Evolutionary conservation across 2,329 filamentous ascomycete genomes (phyloP), one percentile per base, ranked within the genome.

Genomic region (Ascochyta fabae): DNA sequence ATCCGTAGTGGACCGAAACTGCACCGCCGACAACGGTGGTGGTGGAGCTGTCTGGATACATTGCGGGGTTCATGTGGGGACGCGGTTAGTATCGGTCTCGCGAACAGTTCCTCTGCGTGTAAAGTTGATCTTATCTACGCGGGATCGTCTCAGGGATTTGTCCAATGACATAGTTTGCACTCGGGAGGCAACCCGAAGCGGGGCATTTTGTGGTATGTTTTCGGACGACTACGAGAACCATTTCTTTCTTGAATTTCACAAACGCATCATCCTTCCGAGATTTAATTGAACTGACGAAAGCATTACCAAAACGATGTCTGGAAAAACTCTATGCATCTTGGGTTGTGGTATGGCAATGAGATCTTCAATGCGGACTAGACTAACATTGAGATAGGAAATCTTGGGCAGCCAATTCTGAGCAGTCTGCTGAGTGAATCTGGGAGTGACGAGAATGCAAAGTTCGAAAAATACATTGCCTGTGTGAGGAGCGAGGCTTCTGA

Each of bases 401-500:
- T 78, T 31, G 75, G 75, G 27, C 72, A 68, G 2, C 70, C 76
- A 15, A 78, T 78, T 24, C 57, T 78, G 16, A 66, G 68, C 52
- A 72, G 72, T 23, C 51, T 78, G 19, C 46, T 76, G 35, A 63
- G 64, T 22, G 60, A 56, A n/a, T 24, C 59, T 43, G 36, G 51
- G 31, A 43, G 58, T 47, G 44, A 54, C 2, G 45, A 45, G 26
- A 34, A 53, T n/a, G 38, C 47, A n/a, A 53, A 47, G 6, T 77
- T 77, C 47, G 60, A 51, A 6, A 62, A 48, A 3, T 79, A 77
- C 60, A 75, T 77, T 39, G 79, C 78, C 26, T 81, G 78, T 15
- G 78, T 81, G 0, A 71, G 75, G 23, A 79, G 76, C 54, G 58
- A 71, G 47, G 53, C 35, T 8, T 80, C 79, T 0, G 71, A 72